Evolutionary conservation across 345 rosid genomes (phyloP), one percentile per base, ranked within the genome.

Genomic region (Turnera subulata): DNA sequence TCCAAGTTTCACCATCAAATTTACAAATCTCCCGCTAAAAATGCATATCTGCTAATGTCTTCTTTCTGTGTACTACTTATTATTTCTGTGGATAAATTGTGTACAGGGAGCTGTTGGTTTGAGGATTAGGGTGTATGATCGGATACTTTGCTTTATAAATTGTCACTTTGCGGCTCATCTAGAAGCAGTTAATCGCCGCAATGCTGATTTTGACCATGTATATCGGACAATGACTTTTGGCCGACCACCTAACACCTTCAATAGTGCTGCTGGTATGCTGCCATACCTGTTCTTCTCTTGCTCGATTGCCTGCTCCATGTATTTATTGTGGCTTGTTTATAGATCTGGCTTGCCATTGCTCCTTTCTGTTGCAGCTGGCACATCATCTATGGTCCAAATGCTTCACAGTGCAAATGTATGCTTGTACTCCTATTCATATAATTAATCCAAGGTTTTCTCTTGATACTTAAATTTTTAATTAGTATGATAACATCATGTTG

Each of bases 121-220:
- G 77, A 81, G 93, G 55, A 68, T 83, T 50, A 80, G 89, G 64
- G 87, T 86, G 15, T 80, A 64, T 20, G 86, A 83, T 65, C 78
- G 87, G 55, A 74, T 69, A 61, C 79, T 86, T 51, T 79, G 86
- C 79, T 83, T 86, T 62, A 83, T 86, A 33, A 83, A 86, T 61
- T 86, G 93, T 58, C 93, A 86, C 68, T 73, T 86, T 62, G 93
- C 93, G 8, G 93, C 93, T 44, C 93, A 86, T 65, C 56, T 86
- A 71, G 93, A 86, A 55, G 93, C 89, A 42, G 87, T 83, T 24
- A 80, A 79, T 59, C 80, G 84, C 15, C 75, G 89, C 39, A 86
- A 86, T 70, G 84, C 89, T 26, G 93, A 86, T 74, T 86, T 83
- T 56, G 89, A 86, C 65, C 85, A 83, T 73, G 80, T 86, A 24